Percentiles rank a stretch among this genome's conserved stretches.
Conservation (phyloP, 2,329 filamentous ascomycete genomes). For the Pseudomassariella vexata region DNA sequence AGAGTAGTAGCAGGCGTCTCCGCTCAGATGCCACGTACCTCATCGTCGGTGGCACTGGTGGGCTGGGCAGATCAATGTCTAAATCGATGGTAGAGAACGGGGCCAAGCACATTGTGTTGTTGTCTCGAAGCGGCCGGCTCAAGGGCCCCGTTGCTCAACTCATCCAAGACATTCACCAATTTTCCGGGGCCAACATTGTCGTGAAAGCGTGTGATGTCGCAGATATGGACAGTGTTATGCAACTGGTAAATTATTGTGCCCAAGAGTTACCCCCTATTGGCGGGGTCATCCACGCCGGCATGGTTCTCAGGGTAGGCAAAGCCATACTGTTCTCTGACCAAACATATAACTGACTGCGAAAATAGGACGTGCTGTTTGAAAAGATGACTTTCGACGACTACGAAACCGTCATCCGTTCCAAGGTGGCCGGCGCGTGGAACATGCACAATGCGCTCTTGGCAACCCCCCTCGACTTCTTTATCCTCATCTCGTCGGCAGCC, state of each 20-base stretch:
- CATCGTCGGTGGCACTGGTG: constrained; percentile 45
- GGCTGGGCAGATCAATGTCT: constrained; percentile 42
- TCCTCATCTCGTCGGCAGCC: constrained; percentile 43
- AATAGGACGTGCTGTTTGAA: constrained; percentile 40
- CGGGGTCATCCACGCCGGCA: constrained; percentile 41
- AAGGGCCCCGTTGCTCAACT: constrained; percentile 33
- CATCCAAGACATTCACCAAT: constrained; percentile 29
- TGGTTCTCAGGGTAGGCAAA: constrained; percentile 41
- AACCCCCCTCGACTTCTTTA: constrained; percentile 40
- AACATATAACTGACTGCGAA: constrained; percentile 6
- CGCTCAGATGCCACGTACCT: constrained; percentile 39
- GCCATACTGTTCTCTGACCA: too few relatives aligned
- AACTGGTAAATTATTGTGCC: constrained; percentile 26
- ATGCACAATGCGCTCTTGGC: constrained; percentile 39
- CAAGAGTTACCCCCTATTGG: constrained; percentile 32
- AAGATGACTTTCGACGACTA: constrained; percentile 47
- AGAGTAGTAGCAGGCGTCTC: constrained; percentile 26
- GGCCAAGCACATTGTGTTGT: constrained; percentile 39
- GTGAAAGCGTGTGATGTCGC: constrained; percentile 45
- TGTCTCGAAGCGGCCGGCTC: constrained; percentile 39
- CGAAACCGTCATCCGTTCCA: constrained; percentile 39
- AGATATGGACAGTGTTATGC: constrained; percentile 28
- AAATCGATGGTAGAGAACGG: constrained; percentile 43
- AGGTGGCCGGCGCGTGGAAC: constrained; percentile 48
- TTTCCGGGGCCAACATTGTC: constrained; percentile 33